A percentile compares a stretch with the other conserved stretches of the same genome.
phyloP scores from a whole-genome alignment of 306 rosid species.

The Cicer arietinum region DNA sequence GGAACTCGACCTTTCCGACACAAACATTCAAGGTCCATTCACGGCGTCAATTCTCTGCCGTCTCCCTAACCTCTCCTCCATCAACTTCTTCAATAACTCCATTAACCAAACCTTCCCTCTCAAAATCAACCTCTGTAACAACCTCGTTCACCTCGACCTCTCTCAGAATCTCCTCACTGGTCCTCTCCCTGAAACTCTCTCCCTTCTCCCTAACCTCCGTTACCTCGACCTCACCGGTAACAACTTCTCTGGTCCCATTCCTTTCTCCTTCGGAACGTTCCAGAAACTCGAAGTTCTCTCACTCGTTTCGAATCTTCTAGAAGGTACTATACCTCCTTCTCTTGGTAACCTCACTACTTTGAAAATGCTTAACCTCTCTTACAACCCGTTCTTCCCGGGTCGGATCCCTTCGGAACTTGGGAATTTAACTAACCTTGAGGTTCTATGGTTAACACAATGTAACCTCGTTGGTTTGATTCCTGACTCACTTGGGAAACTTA shows the following conservation, averaged over 20 bases:
- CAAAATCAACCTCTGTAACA: constrained; percentile 54
- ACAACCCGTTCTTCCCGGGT: constrained; percentile 83
- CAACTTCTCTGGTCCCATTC: constrained; percentile 81
- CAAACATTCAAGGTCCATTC: constrained; percentile 70
- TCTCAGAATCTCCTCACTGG: constrained; percentile 88
- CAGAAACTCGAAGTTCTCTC: constrained; percentile 71
- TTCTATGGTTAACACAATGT: constrained; percentile 75
- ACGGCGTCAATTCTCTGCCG: constrained; percentile 64
- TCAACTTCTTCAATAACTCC: constrained; percentile 80
- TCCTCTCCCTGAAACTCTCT: constrained; percentile 57
- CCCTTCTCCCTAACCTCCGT: constrained; percentile 57
- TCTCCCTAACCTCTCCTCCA: constrained; percentile 59
- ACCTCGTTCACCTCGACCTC: constrained; percentile 71
- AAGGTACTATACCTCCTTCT: constrained; percentile 62
- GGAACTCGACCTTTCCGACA: constrained; percentile 62
- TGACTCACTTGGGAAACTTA: constrained; percentile 60
- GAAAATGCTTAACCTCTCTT: constrained; percentile 82
- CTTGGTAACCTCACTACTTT: constrained; percentile 63
- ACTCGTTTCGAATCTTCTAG: constrained; percentile 66
- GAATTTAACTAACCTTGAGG: constrained; percentile 70
- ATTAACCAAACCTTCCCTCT: constrained; percentile 66
- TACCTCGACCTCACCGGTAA: constrained; percentile 82
- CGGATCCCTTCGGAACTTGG: constrained; percentile 77
- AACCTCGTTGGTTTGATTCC: constrained; percentile 79
- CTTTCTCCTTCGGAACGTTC: constrained; percentile 58